These are phyloP conservation scores for Penicillium longicatenatum DNA, from an alignment of 495 filamentous ascomycete species.

Conservation along the genomic window DNA sequence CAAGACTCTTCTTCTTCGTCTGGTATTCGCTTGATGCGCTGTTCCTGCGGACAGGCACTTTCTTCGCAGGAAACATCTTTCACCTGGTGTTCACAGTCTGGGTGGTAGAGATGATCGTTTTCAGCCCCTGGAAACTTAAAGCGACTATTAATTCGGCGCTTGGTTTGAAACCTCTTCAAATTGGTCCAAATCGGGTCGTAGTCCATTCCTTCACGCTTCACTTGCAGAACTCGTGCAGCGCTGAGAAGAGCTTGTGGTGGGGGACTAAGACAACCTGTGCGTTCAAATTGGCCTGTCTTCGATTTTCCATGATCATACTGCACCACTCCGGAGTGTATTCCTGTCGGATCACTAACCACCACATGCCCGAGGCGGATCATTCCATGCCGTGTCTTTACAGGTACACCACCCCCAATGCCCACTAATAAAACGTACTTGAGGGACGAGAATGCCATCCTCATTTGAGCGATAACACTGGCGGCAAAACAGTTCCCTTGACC, in stretches of 20 bases:
- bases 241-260: not conserved
- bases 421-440: not conserved
- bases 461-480: not conserved
- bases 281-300: not conserved
- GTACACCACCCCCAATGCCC: not conserved
- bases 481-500: not conserved
- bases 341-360: not conserved
- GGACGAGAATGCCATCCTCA: not conserved
- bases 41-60: constrained; percentile 8
- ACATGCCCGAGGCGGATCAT: not conserved
- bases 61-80: constrained; percentile 14
- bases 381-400: not conserved
- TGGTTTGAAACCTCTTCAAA: not conserved
- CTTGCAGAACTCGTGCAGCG: not conserved
- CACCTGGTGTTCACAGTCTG: constrained; percentile 25
- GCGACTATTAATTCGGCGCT: not conserved
- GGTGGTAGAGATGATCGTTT: constrained; percentile 29
- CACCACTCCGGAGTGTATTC: not conserved
- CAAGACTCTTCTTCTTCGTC: constrained; percentile 14
- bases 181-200: not conserved
- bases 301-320: not conserved
- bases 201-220: not conserved
- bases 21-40: constrained; percentile 13
- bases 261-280: not conserved
- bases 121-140: not conserved